Conservation (phyloP, 2,329 filamentous ascomycete species). For the Ophiostoma australiae region DNA sequence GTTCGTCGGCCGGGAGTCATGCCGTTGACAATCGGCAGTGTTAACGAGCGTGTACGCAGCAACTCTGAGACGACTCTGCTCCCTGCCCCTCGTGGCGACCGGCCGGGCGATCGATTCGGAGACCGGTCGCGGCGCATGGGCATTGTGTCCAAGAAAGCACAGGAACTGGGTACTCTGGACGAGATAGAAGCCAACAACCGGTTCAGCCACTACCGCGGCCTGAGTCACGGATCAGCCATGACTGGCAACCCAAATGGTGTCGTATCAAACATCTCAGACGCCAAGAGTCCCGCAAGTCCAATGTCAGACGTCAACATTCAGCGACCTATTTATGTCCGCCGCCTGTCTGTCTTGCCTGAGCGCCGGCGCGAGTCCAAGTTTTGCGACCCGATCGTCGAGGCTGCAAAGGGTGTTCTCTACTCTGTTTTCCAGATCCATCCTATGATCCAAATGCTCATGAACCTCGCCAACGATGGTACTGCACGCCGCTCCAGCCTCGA, state of each 20-base stretch:
- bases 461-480: conserved; percentile 56
- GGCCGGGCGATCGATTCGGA: conserved; percentile 43
- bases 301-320: conserved; percentile 47
- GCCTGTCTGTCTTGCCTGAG: conserved; percentile 59
- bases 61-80: conserved; percentile 60
- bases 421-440: conserved; percentile 64
- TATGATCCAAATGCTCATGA: conserved; percentile 61
- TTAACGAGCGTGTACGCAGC: conserved; percentile 62
- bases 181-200: conserved; percentile 59
- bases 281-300: conserved; percentile 55
- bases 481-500: conserved; percentile 60
- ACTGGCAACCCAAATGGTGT: conserved; percentile 43
- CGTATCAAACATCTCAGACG: conserved; percentile 24
- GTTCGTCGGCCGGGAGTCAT: conserved; percentile 68
- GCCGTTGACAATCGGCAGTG: conserved; percentile 62
- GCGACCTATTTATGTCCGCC: conserved; percentile 59
- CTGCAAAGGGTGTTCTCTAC: conserved; percentile 62
- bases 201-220: conserved; percentile 61
- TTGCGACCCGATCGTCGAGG: conserved; percentile 58
- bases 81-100: conserved; percentile 41
- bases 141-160: conserved; percentile 55
- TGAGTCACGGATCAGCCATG: conserved; percentile 66
- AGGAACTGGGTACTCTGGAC: conserved; percentile 58
- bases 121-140: conserved; percentile 57
- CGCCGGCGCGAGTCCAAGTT: conserved; percentile 57